Base-by-base conservation (phyloP, 208 protist genomes). In the Sergeia podlipaevii region DNA sequence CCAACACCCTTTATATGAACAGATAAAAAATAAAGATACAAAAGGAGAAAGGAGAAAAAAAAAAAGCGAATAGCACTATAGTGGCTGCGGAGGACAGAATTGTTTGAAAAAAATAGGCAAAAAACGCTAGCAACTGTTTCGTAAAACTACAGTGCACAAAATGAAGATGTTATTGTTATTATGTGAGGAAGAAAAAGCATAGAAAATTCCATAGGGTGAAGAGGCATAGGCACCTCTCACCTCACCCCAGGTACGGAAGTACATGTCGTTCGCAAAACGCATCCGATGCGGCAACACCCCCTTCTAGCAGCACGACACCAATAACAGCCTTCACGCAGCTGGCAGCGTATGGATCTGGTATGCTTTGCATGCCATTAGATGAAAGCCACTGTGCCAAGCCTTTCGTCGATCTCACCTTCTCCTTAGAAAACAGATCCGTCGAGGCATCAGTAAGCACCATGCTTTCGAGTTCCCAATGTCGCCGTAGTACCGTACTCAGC, bases 401-500 rank as follows among this genome's bases (percentile, higher is more conserved):
- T 32, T 74, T 74, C 10, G 81, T 60, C 1, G 77, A 82, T 15
- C 49, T 61, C 27, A 76, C 44, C 33, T 74, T 65, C 39, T 79
- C 54, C n/a, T 54, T 46, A 2, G 73, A 68, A 53, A 95, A 71
- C 27, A 90, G 48, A 18, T 89, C 65, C 10, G 80, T 70, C 2
- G 77, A 80, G 20, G 74, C 73, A 55, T 95, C 89, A n/a, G 89
- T 89, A 7, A 95, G 69, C 2, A 95, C 61, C 75, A 95, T 76
- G 73, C 86, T 59, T 42, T 91, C 82, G 55, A 95, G 58, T 24
- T 66, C 51, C 85, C 89, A 95, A n/a, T 69, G 64, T 36, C 74
- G 58, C 26, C 82, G 70, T 42, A 95, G 60, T 1, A 91, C 61
- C 8, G 57, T 61, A 56, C 80, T 85, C 32, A 95, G 65, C 18